These are phyloP conservation scores for Exsudoporus frostii DNA, from an alignment of 768 basidiomycete species.

Conservation along the genomic window DNA sequence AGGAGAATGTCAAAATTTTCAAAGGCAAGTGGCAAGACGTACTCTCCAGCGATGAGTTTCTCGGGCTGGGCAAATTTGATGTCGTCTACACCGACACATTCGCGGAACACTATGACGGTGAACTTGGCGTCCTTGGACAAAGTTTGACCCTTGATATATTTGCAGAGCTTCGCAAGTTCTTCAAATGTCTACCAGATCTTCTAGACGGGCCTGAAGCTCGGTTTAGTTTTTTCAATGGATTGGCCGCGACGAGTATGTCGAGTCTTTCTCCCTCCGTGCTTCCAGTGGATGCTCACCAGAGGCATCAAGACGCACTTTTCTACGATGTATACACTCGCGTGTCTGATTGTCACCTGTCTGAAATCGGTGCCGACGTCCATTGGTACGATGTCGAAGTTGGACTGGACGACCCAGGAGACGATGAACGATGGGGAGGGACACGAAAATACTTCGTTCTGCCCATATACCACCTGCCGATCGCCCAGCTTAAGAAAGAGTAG, in stretches of 20 bases:
- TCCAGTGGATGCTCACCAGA: neutral
- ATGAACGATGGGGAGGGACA: conserved; percentile 72
- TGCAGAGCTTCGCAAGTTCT: conserved; percentile 72
- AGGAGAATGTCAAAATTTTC: conserved; percentile 71
- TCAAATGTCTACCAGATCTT: conserved; percentile 74
- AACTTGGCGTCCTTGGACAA: conserved; percentile 1
- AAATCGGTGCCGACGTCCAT: conserved; percentile 69
- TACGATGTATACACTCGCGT: conserved; percentile 90
- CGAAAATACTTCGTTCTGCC: conserved; percentile 76
- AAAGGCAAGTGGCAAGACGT: conserved; percentile 96
- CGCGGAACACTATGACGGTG: conserved; percentile 77
- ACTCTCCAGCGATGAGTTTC: conserved; percentile 56
- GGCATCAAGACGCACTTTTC: conserved; percentile 68
- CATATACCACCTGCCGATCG: conserved; percentile 68
- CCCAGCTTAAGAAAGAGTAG: conserved; percentile 25
- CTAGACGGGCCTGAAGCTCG: conserved; percentile 70
- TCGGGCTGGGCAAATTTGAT: conserved; percentile 74
- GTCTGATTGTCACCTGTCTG: conserved; percentile 80
- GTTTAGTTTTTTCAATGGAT: conserved; percentile 95
- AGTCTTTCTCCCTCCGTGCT: neutral
- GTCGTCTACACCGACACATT: conserved; percentile 92
- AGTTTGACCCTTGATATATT: neutral
- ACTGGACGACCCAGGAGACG: conserved; percentile 36
- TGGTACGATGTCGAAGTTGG: conserved; percentile 84
- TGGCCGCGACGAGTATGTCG: conserved; percentile 85